Conservation (phyloP, 2,329 filamentous ascomycete species). For the Nannizzia gypsea region DNA sequence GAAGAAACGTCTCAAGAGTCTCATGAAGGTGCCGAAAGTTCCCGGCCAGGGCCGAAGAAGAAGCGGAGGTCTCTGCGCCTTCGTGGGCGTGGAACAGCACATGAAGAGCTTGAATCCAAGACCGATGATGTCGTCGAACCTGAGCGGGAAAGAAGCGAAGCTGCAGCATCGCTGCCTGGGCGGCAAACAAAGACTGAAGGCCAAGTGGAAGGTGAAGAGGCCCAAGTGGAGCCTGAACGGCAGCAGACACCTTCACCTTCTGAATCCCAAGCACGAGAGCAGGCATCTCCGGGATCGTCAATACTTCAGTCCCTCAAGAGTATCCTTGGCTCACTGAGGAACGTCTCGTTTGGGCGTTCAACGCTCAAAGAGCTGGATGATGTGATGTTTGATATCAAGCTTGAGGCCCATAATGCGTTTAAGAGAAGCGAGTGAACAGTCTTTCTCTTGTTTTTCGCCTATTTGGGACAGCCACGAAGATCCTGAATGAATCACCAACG, state of each 20-base stretch:
- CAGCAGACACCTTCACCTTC: not conserved
- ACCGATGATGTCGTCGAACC: not conserved
- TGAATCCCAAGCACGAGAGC: not conserved
- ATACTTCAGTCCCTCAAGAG: conserved; percentile 46
- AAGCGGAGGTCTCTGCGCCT: conserved; percentile 23
- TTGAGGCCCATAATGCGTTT: conserved; percentile 60
- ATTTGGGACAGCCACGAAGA: not conserved
- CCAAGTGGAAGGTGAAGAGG: not conserved
- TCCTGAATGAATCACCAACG: not conserved
- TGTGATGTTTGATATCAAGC: conserved; percentile 65
- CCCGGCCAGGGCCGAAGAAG: conserved; percentile 15
- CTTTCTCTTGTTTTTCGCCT: not conserved
- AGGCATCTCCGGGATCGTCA: not conserved
- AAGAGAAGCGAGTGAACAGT: conserved; percentile 31
- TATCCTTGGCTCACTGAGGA: conserved; percentile 49
- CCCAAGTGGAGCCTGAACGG: not conserved
- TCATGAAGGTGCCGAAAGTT: not conserved
- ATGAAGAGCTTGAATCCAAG: not conserved
- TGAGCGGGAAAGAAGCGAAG: not conserved
- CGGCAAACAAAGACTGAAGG: not conserved
- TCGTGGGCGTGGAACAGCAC: conserved; percentile 16
- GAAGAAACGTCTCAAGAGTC: not conserved
- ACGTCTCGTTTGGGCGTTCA: conserved; percentile 48
- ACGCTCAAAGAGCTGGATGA: conserved; percentile 65
- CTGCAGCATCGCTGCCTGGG: not conserved